Conservation (phyloP, 23 red algal genomes). For the Gracilaria gracilis region DNA sequence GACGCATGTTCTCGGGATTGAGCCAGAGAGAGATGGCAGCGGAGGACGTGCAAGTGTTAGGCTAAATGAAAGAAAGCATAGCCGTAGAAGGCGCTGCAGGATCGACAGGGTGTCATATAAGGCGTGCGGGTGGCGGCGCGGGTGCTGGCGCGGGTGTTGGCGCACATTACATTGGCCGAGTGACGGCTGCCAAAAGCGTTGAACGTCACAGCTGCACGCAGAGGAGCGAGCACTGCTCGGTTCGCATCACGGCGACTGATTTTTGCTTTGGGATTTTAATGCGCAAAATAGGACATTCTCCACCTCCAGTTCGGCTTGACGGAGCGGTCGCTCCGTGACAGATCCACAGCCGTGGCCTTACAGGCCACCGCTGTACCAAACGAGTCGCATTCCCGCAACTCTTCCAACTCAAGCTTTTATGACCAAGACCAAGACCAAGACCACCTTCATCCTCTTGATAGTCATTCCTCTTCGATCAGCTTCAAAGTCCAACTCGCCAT, state of each 20-base stretch:
- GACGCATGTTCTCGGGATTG: conserved; percentile 13
- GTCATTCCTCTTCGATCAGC: too few species aligned
- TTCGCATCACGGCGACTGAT: not conserved
- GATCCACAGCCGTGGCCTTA: not conserved
- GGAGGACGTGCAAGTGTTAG: not conserved
- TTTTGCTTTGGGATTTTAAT: not conserved
- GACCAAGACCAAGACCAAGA: too few species aligned
- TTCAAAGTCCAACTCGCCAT: too few species aligned
- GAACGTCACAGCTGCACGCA: not conserved
- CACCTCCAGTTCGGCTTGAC: not conserved
- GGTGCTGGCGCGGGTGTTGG: not conserved
- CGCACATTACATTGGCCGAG: not conserved
- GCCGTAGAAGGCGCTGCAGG: not conserved
- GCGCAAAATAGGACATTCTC: not conserved
- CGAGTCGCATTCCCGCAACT: not conserved
- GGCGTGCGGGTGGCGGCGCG: not conserved
- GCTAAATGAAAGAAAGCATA: not conserved
- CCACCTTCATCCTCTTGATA: too few species aligned
- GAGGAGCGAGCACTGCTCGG: not conserved
- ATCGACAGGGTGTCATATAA: not conserved
- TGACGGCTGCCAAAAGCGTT: conserved; percentile 9
- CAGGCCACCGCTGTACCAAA: not conserved
- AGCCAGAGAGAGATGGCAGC: not conserved
- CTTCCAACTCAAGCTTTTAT: too few species aligned
- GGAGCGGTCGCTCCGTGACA: not conserved